Base-by-base conservation (phyloP, 305 asterid species). In the Ilex paraguariensis region DNA sequence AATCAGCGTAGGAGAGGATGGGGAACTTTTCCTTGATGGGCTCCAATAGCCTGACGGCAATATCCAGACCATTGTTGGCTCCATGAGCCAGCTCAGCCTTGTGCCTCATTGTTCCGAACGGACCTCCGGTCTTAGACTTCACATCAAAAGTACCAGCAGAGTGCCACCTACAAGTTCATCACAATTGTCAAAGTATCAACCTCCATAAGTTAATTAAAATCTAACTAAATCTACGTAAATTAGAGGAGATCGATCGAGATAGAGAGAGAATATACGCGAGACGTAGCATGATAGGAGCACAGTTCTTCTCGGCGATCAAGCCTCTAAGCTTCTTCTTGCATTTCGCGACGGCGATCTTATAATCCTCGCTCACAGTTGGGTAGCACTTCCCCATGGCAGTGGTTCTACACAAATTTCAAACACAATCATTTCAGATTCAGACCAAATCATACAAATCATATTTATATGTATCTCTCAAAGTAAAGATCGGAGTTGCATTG, bases 271-370 rank as follows among this genome's bases (percentile, higher is more conserved):
- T 14, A 3, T 74, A 89, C 98, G 90, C 97, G 21, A 89, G 80
- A 7, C 98, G 95, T 62, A 92, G 94, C 96, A 92, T 87, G 67
- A 92, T 33, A 2, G 98, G 97, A 66, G 97, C 95, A 52, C 98
- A 89, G 66, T 83, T 82, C 81, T 92, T 92, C 82, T 83, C 97
- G 17, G 97, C 91, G 61, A 92, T 92, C 63, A 92, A 69, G 6
- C 88, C 97, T 68, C 96, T 85, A 9, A 92, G 88, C 84, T 89
- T 89, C 84, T 72, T 89, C 87, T 79, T 87, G 72, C 77, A 58
- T 63, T 89, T 87, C 53, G 85, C 97, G 59, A 89, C 73, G 28
- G 98, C 94, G 82, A 76, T 77, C 66, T 73, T 71, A 75, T 92
- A 92, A 71, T 89, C 98, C 67, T 69, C 94, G 33, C 94, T 92